Evolutionary conservation across 768 basidiomycete species (phyloP).

Genomic region (Zangia roseola): DNA sequence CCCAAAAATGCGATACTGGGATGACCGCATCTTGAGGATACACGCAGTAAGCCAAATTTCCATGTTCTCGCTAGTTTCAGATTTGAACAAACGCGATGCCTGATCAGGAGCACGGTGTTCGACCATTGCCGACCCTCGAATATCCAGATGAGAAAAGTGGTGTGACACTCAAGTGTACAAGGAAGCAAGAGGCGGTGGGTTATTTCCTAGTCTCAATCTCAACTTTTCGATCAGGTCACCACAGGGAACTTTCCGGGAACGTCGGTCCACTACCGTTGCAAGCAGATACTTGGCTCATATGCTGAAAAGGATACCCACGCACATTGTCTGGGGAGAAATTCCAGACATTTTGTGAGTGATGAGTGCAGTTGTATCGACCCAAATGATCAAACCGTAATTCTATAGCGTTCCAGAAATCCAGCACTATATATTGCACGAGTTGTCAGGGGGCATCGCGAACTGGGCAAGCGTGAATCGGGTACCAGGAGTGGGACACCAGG

Average conservation of each 20-base stretch:
- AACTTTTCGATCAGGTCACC: not conserved
- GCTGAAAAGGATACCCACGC: not conserved
- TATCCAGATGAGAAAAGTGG: constrained; percentile 1
- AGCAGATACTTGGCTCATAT: not conserved
- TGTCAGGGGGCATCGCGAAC: not conserved
- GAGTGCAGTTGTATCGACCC: too few relatives aligned
- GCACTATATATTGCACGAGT: not conserved
- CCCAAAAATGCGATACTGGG: not conserved
- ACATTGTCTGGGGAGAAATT: not conserved
- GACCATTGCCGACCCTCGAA: constrained; percentile 1
- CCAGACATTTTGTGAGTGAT: not conserved
- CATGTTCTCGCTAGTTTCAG: too few relatives aligned
- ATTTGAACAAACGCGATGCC: too few relatives aligned
- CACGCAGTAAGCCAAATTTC: not conserved
- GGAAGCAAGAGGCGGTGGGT: constrained; percentile 1
- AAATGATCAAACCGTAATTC: not conserved
- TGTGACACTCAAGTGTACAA: constrained; percentile 6
- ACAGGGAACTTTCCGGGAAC: constrained; percentile 1
- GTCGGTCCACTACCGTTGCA: not conserved
- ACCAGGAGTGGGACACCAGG: constrained; percentile 5
- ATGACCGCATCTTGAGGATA: constrained; percentile 6
- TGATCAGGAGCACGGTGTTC: constrained; percentile 7
- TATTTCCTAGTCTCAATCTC: not conserved
- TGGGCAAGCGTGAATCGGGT: constrained; percentile 1
- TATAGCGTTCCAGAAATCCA: not conserved